Evolutionary conservation across 768 basidiomycete genomes (phyloP).

Genomic region (Coprinopsis cinerea): DNA sequence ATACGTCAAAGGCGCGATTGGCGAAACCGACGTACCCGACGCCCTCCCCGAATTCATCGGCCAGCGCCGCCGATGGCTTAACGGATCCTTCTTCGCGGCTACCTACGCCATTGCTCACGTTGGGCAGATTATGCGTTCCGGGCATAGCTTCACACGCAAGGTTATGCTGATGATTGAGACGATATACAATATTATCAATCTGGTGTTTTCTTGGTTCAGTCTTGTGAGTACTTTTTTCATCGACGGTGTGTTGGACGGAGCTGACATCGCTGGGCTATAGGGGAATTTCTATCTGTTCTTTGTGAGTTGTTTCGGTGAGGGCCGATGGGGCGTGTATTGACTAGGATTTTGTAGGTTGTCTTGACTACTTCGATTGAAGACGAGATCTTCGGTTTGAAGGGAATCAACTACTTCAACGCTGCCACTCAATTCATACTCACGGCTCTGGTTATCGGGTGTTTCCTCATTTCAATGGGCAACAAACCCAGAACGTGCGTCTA

Average conservation of each 20-base stretch:
- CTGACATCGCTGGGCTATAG: conserved; percentile 26
- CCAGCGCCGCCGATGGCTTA: conserved; percentile 85
- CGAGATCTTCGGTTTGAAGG: conserved; percentile 52
- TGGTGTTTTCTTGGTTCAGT: conserved; percentile 92
- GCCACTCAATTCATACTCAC: conserved; percentile 73
- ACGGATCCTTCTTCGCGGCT: conserved; percentile 92
- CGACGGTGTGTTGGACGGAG: not conserved
- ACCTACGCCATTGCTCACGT: conserved; percentile 90
- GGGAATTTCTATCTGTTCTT: conserved; percentile 97
- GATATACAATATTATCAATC: conserved; percentile 79
- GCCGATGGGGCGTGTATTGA: conserved; percentile 1
- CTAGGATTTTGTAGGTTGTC: conserved; percentile 49
- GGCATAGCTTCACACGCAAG: conserved; percentile 78
- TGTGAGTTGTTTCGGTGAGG: conserved; percentile 38
- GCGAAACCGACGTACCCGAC: conserved; percentile 93
- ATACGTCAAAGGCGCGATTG: conserved; percentile 92
- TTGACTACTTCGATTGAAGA: conserved; percentile 86
- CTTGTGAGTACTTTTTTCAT: conserved; percentile 47
- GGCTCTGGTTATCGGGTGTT: conserved; percentile 80
- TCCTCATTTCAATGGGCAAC: conserved; percentile 95
- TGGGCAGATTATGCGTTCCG: conserved; percentile 72
- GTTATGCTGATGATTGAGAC: conserved; percentile 71
- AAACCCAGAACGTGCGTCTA: conserved; percentile 69
- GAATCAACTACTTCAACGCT: conserved; percentile 70
- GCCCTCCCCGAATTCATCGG: conserved; percentile 88